Conservation (phyloP, 2,329 filamentous ascomycete species). For the Penicillium paneum region DNA sequence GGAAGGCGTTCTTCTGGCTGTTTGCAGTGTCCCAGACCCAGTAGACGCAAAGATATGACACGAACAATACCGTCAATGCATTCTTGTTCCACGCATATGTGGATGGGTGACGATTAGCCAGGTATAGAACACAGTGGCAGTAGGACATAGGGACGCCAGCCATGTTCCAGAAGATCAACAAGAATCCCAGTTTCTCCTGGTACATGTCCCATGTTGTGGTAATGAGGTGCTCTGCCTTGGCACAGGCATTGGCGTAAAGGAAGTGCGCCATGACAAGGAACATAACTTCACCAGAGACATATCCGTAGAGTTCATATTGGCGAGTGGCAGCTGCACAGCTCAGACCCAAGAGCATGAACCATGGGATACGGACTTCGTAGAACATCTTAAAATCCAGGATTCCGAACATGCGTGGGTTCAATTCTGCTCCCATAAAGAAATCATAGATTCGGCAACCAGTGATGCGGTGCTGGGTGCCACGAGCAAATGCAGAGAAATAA, state of each 20-base stretch:
- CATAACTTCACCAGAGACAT: conserved; percentile 73
- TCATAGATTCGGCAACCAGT: conserved; percentile 76
- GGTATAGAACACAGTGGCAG: conserved; percentile 86
- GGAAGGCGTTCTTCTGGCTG: conserved; percentile 89
- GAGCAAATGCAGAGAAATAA: conserved; percentile 77
- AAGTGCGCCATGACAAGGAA: conserved; percentile 87
- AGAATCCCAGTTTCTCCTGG: conserved; percentile 93
- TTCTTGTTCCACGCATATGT: conserved; percentile 71
- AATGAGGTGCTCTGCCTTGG: conserved; percentile 87
- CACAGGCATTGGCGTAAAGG: conserved; percentile 85
- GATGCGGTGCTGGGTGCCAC: conserved; percentile 86
- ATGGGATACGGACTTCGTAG: conserved; percentile 88
- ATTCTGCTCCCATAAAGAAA: conserved; percentile 85
- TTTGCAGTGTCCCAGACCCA: conserved; percentile 91
- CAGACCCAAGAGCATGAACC: conserved; percentile 82
- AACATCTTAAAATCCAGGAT: conserved; percentile 93
- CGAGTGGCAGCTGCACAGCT: conserved; percentile 60
- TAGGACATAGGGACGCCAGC: conserved; percentile 86
- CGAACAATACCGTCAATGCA: conserved; percentile 60
- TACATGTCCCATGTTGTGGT: conserved; percentile 93
- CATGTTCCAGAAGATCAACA: conserved; percentile 97
- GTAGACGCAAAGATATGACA: conserved; percentile 75
- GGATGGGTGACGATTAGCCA: conserved; percentile 74
- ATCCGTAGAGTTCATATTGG: conserved; percentile 82
- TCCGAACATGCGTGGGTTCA: conserved; percentile 79